Conservation (phyloP, 345 rosid genomes). For the Orychophragmus violaceus region DNA sequence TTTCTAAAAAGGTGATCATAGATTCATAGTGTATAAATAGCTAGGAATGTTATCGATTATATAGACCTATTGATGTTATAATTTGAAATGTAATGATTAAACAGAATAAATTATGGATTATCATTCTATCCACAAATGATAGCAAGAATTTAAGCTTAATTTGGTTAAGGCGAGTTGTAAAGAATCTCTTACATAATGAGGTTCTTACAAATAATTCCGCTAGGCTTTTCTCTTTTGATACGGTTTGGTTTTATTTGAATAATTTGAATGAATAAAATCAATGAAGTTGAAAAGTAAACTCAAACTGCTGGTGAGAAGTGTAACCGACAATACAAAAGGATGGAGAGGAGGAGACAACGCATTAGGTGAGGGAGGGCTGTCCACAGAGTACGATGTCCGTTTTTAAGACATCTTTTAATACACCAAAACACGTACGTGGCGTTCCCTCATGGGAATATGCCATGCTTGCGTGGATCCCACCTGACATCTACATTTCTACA, state of each 20-base stretch:
- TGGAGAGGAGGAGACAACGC: background rate
- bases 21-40: background rate
- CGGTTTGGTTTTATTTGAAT: background rate
- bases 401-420: background rate
- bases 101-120: background rate
- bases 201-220: background rate
- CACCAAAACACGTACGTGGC: constrained; percentile 5
- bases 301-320: background rate
- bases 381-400: background rate
- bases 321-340: background rate
- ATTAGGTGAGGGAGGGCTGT: background rate
- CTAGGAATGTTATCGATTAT: background rate
- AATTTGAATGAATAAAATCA: background rate
- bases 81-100: background rate
- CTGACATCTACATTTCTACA: background rate
- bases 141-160: background rate
- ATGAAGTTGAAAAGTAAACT: background rate
- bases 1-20: background rate
- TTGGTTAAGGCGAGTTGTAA: background rate
- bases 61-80: background rate
- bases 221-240: background rate
- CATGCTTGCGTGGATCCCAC: background rate
- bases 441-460: background rate
- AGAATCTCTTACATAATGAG: background rate
- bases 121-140: background rate